A percentile compares a stretch with the other conserved stretches of the same genome.
Evolutionary conservation across 2,329 filamentous ascomycete genomes (phyloP).

Genomic region (Didymellaceae sp.): DNA sequence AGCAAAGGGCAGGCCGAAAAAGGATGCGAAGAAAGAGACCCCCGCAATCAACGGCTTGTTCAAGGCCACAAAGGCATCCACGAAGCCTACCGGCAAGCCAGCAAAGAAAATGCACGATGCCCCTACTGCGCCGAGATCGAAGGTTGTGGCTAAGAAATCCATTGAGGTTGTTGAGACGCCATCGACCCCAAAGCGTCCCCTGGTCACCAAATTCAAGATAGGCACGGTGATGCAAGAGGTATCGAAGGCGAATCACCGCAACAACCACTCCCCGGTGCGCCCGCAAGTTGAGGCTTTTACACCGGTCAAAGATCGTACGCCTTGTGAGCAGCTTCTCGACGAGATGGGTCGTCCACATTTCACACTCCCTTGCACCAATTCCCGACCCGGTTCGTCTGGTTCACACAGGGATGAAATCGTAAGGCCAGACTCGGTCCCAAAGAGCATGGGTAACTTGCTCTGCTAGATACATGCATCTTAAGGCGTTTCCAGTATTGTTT

Average conservation of each 20-base stretch:
- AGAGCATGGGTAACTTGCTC: slow-evolving; percentile 30
- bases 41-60: slow-evolving; percentile 38
- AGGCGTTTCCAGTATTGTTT: slow-evolving; percentile 27
- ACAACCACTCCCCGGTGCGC: slow-evolving; percentile 40
- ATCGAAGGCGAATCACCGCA: slow-evolving; percentile 38
- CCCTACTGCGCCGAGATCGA: too few species aligned
- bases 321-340: slow-evolving; percentile 36
- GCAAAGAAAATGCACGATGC: slow-evolving; percentile 14
- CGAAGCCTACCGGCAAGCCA: slow-evolving; percentile 23
- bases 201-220: slow-evolving; percentile 35
- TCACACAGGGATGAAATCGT: slow-evolving; percentile 35
- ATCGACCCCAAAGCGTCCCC: slow-evolving; percentile 24
- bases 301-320: slow-evolving; percentile 36
- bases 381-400: slow-evolving; percentile 35
- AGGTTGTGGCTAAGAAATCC: slow-evolving; percentile 19
- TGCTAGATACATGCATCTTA: slow-evolving; percentile 31
- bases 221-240: slow-evolving; percentile 35
- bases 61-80: slow-evolving; percentile 37
- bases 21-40: slow-evolving; percentile 31
- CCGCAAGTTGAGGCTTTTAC: slow-evolving; percentile 41
- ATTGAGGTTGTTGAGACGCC: slow-evolving; percentile 25
- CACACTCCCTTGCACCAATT: slow-evolving; percentile 25
- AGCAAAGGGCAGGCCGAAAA: slow-evolving; percentile 37
- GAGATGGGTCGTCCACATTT: slow-evolving; percentile 22
- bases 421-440: slow-evolving; percentile 32